Evolutionary conservation across 148 eudicot species (phyloP).

Genomic region (Rheum nobile): DNA sequence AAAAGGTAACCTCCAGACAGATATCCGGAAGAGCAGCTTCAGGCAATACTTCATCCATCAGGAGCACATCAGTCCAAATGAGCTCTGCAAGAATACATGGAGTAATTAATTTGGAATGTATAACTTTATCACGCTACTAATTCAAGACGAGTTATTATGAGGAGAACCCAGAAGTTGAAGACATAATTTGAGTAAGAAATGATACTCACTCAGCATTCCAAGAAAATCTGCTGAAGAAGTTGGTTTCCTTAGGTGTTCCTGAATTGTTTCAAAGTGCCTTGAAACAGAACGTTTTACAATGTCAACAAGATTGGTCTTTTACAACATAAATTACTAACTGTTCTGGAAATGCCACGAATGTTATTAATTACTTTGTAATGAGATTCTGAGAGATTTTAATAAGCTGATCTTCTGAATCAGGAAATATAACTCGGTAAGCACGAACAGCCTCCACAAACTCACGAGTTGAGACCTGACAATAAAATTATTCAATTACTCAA

Average conservation of each 20-base stretch:
- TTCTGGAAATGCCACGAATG: not conserved
- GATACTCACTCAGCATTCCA: conserved; percentile 60
- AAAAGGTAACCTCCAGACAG: conserved; percentile 55
- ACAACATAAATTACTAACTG: not conserved
- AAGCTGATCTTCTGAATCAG: conserved; percentile 75
- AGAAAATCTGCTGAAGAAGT: conserved; percentile 43
- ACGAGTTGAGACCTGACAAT: conserved; percentile 54
- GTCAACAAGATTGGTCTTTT: not conserved
- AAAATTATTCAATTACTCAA: conserved; percentile 11
- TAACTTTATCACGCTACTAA: not conserved
- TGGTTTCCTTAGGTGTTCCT: conserved; percentile 33
- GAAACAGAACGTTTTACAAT: conserved; percentile 9
- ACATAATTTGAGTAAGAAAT: not conserved
- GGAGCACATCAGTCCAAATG: conserved; percentile 80
- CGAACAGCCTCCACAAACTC: conserved; percentile 91
- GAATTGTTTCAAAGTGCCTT: conserved; percentile 76
- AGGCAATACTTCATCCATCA: conserved; percentile 91
- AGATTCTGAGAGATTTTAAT: conserved; percentile 61
- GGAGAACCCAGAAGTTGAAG: not conserved
- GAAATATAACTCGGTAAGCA: conserved; percentile 81
- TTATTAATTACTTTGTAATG: conserved; percentile 42
- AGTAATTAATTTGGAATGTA: not conserved
- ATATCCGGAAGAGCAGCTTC: conserved; percentile 71
- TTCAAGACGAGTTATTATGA: not conserved
- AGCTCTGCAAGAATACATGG: conserved; percentile 37